A percentile compares a stretch with the other conserved stretches of the same genome.
These are phyloP conservation scores for Jacaranda copaia DNA, from an alignment of 257 asterid species.

Conservation along the genomic window DNA sequence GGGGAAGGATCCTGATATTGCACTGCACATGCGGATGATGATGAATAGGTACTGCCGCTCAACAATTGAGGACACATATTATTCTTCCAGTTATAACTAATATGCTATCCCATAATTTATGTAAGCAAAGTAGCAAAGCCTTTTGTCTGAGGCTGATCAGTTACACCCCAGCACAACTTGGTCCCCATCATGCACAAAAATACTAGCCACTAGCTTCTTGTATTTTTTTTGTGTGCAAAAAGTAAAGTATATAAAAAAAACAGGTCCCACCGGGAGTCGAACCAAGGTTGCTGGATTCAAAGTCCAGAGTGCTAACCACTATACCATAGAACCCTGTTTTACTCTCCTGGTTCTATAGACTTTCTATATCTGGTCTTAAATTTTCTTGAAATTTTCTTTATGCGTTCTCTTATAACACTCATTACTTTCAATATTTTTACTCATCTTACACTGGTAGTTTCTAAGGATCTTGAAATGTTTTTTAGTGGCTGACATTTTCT, in stretches of 20 bases:
- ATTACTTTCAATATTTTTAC: too few relatives aligned
- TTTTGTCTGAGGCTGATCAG: background rate
- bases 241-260: background rate
- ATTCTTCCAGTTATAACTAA: background rate
- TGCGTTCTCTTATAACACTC: too few relatives aligned
- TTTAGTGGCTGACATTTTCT: conserved; percentile 12
- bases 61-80: conserved; percentile 15
- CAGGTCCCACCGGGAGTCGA: conserved; percentile 99
- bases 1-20: conserved; percentile 83
- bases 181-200: conserved; percentile 12
- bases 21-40: conserved; percentile 97
- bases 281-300: conserved; percentile 99
- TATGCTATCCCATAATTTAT: background rate
- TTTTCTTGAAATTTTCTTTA: too few relatives aligned
- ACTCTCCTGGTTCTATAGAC: too few relatives aligned
- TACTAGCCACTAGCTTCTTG: conserved; percentile 20
- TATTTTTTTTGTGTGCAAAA: background rate
- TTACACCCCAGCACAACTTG: conserved; percentile 7
- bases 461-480: background rate
- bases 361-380: too few relatives aligned
- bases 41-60: conserved; percentile 72
- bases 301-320: conserved; percentile 99
- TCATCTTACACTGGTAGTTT: too few relatives aligned
- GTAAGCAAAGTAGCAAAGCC: conserved; percentile 16
- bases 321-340: conserved; percentile 70